Evolutionary conservation across 805 yeast species (phyloP), one percentile per base, ranked within the genome.

Genomic region (Metschnikowia cerradonensis): DNA sequence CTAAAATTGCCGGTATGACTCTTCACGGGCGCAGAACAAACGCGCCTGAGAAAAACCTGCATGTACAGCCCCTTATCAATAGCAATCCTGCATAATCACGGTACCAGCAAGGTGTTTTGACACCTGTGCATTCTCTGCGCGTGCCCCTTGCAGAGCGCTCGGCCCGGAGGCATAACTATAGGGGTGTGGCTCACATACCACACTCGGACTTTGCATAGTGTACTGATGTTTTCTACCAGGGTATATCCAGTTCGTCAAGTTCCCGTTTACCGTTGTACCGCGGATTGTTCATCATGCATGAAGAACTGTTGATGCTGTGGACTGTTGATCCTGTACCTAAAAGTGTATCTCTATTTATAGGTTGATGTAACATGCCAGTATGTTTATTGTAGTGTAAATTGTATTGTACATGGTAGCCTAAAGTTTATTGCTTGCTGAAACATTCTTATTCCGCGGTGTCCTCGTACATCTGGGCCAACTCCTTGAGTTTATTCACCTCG

Each of bases 401-500:
- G 38, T 17, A 35, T 35, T 35, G 38, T 10, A 36, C 39, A 36
- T 14, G n/a, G 14, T 17, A 19, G 34, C 26, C 14, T 15, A 13
- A 20, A 8, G 8, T 40, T 14, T 26, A 11, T 40, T 6, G 11
- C 6, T 3, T 11, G 15, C 30, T 30, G 14, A 14, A 8, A 7
- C 19, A 20, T 34, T 20, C n/a, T 23, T 22, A 30, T 34, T 35
- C 32, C 47, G 22, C 26, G 17, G 34, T 30, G 14, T 30, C 34
- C n/a, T 33, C 41, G 44, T 49, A 55, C 26, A 51, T 45, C 19
- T 44, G 44, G 4, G 42, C 39, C 37, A 60, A 47, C 42, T 49
- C 52, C 17, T 38, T 35, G 14, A 54, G 41, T 39, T 53, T 52
- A 23, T 45, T 37, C 14, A 60, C 53, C 48, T 66, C 64, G 6